phyloP scores from a whole-genome alignment of 129 eudicot species.

The Sambucus nigra region DNA sequence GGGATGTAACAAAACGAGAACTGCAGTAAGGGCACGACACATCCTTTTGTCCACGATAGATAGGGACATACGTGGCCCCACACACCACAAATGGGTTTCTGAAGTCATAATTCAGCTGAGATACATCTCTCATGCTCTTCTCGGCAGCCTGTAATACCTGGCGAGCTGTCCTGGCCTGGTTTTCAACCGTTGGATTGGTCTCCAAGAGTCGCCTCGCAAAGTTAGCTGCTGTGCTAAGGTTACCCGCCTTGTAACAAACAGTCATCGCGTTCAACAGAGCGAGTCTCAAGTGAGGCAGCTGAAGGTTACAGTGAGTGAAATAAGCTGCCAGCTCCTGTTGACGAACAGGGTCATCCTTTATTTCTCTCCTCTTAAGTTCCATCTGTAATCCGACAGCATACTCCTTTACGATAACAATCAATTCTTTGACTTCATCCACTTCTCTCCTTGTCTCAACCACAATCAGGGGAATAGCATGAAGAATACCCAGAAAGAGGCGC shows the following conservation, averaged over 20 bases:
- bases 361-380: slow-evolving; percentile 17
- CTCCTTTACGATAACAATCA: slow-evolving; percentile 12
- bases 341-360: slow-evolving; percentile 12
- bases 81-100: slow-evolving; percentile 24
- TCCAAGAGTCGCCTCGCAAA: slow-evolving; percentile 20
- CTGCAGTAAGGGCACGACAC: slow-evolving; percentile 17
- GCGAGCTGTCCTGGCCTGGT: slow-evolving; percentile 18
- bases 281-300: slow-evolving; percentile 20
- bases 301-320: slow-evolving; percentile 21
- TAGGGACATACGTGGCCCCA: slow-evolving; percentile 17
- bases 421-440: slow-evolving; percentile 19
- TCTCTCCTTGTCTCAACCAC: slow-evolving; percentile 18
- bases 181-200: slow-evolving; percentile 16
- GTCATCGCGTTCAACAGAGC: slow-evolving; percentile 18
- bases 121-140: slow-evolving; percentile 16
- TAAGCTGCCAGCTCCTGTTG: slow-evolving; percentile 24
- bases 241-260: slow-evolving; percentile 17
- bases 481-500: slow-evolving; percentile 19
- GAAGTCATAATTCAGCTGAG: slow-evolving; percentile 18
- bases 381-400: slow-evolving; percentile 15
- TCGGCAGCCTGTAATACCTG: slow-evolving; percentile 22
- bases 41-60: slow-evolving; percentile 17
- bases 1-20: slow-evolving; percentile 12
- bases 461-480: slow-evolving; percentile 16
- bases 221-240: slow-evolving; percentile 15